Base-by-base conservation (phyloP, 1,139 yeast species). In the Zygosaccharomyces sapae region DNA sequence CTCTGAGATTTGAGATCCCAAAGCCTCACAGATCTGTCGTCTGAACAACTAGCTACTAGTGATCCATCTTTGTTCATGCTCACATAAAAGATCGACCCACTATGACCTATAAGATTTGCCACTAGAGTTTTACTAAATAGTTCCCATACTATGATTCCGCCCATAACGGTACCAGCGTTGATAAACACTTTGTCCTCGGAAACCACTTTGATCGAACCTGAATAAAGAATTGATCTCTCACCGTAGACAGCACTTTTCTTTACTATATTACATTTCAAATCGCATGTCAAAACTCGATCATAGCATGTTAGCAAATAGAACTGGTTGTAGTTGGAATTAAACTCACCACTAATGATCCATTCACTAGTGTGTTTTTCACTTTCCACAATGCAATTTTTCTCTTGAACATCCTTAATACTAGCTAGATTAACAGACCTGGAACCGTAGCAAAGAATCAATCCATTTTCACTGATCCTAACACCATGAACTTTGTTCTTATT, bases 81-180 rank as follows among this genome's bases (percentile, higher is more conserved):
- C 3, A 88, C 89, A 12, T 86, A 88, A 66, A 92, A 92, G 34
- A 92, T 88, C 0, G 96, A 86, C 1, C 97, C 97, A 63, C 85
- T 90, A 63, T 92, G 98, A 1, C 81, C 83, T 0, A 76, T 75
- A 47, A 90, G 71, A 35, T 74, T 76, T 55, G 81, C 80, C 1
- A 80, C 33, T 7, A 83, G 70, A 36, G 71, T 54, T 8, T 74
- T 69, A 2, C 73, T 63, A 27, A 59, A 55, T 44, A 79, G 63
- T 45, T 81, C 79, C 97, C 97, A 92, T 1, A 89, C 70, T 4
- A 86, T 71, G 1, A 87, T 83, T 2, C 97, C 96, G 44, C 83
- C 82, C 82, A 90, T 82, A 1, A 92, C 97, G 0, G 98, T 92
- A 20, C 97, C 97, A 0, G 96, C 90, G 22, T 88, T 88, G 9